Percentiles rank a stretch among this genome's conserved stretches.
Evolutionary conservation across 768 basidiomycete genomes (phyloP).

Genomic region (Serendipita vermifera): DNA sequence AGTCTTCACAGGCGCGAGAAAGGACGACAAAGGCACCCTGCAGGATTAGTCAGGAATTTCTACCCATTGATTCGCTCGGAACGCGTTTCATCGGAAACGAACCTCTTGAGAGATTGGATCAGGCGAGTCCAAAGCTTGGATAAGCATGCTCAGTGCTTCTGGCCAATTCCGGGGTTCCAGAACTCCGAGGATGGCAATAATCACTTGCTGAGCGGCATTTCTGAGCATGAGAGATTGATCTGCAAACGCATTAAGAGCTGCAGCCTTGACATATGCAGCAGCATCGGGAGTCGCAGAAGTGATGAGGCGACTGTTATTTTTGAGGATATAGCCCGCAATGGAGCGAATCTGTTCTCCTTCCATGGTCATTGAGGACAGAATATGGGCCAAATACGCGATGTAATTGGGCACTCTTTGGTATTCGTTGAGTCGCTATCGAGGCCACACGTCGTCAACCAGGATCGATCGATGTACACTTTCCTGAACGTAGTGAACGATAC

Average conservation of each 20-base stretch:
- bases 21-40: slow-evolving; percentile 89
- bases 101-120: slow-evolving; percentile 81
- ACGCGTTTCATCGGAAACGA: slow-evolving; percentile 20
- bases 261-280: slow-evolving; percentile 55
- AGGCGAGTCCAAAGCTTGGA: slow-evolving; percentile 61
- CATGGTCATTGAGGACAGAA: slow-evolving; percentile 63
- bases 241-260: slow-evolving; percentile 68
- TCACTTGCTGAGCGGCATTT: slow-evolving; percentile 86
- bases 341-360: slow-evolving; percentile 90
- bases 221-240: slow-evolving; percentile 79
- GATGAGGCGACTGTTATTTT: slow-evolving; percentile 83
- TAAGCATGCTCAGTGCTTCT: slow-evolving; percentile 78
- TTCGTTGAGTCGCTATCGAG: slow-evolving; percentile 62
- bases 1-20: slow-evolving; percentile 94
- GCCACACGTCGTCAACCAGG: slow-evolving; percentile 15
- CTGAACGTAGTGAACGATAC: slow-evolving; percentile 12
- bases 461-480: not conserved
- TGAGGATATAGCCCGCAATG: slow-evolving; percentile 92
- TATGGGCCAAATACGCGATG: slow-evolving; percentile 89
- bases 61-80: not conserved
- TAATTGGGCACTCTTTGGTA: slow-evolving; percentile 88
- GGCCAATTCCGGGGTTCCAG: slow-evolving; percentile 91
- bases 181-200: slow-evolving; percentile 77
- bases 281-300: slow-evolving; percentile 54
- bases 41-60: slow-evolving; percentile 16